These are phyloP conservation scores for Exutisphaerella laricina DNA, from an alignment of 2,329 filamentous ascomycete genomes.

Conservation along the genomic window DNA sequence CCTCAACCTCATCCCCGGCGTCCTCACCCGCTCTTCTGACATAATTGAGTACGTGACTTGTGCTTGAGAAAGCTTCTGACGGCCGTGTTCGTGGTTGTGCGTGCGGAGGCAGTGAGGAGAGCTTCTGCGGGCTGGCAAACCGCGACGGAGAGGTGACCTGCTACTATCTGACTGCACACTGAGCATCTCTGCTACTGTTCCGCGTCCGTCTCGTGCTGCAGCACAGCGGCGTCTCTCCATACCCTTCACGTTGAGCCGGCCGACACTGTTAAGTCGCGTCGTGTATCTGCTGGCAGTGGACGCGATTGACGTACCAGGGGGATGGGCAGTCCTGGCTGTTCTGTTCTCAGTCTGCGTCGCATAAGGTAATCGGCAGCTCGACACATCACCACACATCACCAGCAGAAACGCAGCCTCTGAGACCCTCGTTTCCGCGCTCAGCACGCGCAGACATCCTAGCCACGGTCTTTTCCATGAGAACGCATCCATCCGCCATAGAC, in stretches of 20 bases:
- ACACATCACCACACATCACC: constrained; percentile 1
- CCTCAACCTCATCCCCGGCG: constrained; percentile 7
- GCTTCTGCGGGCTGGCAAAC: constrained; percentile 13
- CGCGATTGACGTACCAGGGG: constrained; percentile 8
- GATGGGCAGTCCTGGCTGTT: constrained; percentile 7
- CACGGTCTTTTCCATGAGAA: constrained; percentile 1
- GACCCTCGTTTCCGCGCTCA: not conserved
- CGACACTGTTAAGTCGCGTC: constrained; percentile 23
- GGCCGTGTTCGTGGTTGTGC: constrained; percentile 17
- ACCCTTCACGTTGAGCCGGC: constrained; percentile 15
- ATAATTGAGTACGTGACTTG: constrained; percentile 21
- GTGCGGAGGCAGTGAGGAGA: constrained; percentile 13
- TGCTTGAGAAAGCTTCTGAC: constrained; percentile 17
- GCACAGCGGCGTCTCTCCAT: constrained; percentile 11
- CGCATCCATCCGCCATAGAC: constrained; percentile 5
- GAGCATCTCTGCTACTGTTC: constrained; percentile 8
- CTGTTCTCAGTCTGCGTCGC: not conserved
- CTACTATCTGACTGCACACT: constrained; percentile 12
- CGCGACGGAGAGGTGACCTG: constrained; percentile 15
- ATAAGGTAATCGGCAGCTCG: not conserved
- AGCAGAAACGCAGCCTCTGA: not conserved
- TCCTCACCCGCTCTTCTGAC: constrained; percentile 9
- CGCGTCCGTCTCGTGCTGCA: constrained; percentile 11
- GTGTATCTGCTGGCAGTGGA: constrained; percentile 12
- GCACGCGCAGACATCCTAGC: not conserved